Conservation (phyloP, 148 eudicot genomes). For the Chenopodium formosanum region DNA sequence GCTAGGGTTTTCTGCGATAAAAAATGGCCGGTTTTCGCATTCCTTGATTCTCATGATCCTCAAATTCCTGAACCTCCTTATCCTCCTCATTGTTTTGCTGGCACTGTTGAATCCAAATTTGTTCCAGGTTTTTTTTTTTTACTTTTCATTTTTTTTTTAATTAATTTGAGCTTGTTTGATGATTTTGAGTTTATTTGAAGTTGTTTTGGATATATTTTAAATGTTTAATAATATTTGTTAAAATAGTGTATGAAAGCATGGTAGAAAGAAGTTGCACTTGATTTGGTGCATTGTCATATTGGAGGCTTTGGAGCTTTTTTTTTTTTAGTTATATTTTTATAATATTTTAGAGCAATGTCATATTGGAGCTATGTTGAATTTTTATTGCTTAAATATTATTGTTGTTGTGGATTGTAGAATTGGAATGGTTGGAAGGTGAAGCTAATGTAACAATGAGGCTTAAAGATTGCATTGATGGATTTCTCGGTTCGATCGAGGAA, state of each 20-base stretch:
- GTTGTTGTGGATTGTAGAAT: constrained; percentile 37
- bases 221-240: no score
- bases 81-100: constrained; percentile 89
- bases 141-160: not conserved
- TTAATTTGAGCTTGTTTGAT: no score
- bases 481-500: constrained; percentile 75
- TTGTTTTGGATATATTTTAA: no score
- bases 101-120: constrained; percentile 70
- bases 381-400: not conserved
- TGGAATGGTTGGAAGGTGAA: constrained; percentile 88
- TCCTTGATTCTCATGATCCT: constrained; percentile 84
- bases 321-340: no score
- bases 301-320: not conserved
- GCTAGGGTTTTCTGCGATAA: constrained; percentile 61
- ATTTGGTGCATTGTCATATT: not conserved
- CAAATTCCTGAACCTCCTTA: constrained; percentile 87
- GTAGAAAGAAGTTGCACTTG: not conserved
- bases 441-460: constrained; percentile 69
- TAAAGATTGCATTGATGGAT: constrained; percentile 92
- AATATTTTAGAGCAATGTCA: not conserved
- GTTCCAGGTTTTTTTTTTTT: constrained; percentile 59
- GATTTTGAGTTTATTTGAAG: no score
- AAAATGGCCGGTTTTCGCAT: constrained; percentile 77
- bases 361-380: not conserved
- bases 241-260: not conserved